Base-by-base conservation (phyloP, 192 early-diverging fungal species). In the Coemansia reversa region DNA sequence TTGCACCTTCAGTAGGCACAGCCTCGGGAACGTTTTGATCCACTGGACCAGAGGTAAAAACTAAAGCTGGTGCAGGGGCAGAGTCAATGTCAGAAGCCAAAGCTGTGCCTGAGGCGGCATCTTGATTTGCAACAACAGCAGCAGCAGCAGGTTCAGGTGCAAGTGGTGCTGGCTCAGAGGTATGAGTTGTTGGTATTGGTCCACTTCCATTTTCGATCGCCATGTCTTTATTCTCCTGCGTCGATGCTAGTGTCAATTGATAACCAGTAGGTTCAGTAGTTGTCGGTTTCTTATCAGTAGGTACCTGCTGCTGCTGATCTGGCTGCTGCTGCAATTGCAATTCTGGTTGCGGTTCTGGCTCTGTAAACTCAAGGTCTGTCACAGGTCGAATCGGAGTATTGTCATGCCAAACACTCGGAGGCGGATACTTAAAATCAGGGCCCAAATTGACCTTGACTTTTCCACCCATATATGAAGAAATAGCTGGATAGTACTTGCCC, bases 401-500 rank as follows among this genome's bases (percentile, higher is more conserved):
- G 12, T 71, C 57, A 42, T 75, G 54, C 82, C 84, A 85, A 2
- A 55, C 77, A 0, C 70, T 58, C 0, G 87, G 88, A 7, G 80
- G 83, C 47, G 88, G 78, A 65, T 72, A 84, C 55, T 70, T 68
- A 55, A 92, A 90, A 9, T 83, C 72, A 1, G 91, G 87, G 5
- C 91, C 91, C 62, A 92, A 83, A 54, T 91, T 92, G 54, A 88
- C 65, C 51, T 76, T 84, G 19, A 86, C 75, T 52, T 79, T 84
- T 35, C 85, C 88, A 35, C 83, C 84, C 67, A 79, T 83, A 52
- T 88, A 92, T 9, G 76, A 81, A 29, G 91, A 89, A 12, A 92
- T 82, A 0, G 91, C 87, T 20, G 89, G 86, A 51, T 92, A 83
- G 77, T 92, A 92, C 73, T 92, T 92, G 77, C 90, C 89, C 20